Evolutionary conservation across 192 early-diverging fungal species (phyloP), one percentile per base, ranked within the genome.

Genomic region (Coemansia sp.): DNA sequence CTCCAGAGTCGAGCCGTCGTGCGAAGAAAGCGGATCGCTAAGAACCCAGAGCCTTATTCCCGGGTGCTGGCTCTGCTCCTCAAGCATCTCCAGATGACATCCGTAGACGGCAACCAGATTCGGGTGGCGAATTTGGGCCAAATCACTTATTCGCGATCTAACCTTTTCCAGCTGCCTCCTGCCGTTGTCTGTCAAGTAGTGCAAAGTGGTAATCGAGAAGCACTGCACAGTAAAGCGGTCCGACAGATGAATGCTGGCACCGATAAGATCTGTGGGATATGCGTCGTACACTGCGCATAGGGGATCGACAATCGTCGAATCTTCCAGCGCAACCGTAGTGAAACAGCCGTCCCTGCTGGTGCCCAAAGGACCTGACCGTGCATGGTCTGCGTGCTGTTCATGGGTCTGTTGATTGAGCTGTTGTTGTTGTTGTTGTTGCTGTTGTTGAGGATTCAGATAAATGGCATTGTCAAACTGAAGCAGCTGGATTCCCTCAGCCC

Each of bases 91-190:
- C 31, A 89, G 63, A 29, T 80, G 81, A 5, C 84, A 82, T 31
- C 86, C 88, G 51, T 88, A 84, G 29, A 89, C 83, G 1, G 82
- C 70, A 14, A 86, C 77, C 36, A 88, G 75, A 51, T 89, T 83
- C 12, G 80, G 82, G 61, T 90, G 88, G 25, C 85, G 76, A 17
- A 90, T 73, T 57, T 73, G 73, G 29, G 68, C 64, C 48, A 73
- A 34, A n/a, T 73, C 71, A 8, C 51, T 40, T 1, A 81, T 56
- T 7, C 79, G 77, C 11, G 82, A 59, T 40, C 82, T 80, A 7
- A 91, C 57, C 30, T 78, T 73, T n/a, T 87, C 85, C 25, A 90
- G 68, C 67, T 88, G 86, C 40, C 75, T 65, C 3, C 67, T 64
- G 12, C 80, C 71, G 36, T 73, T 71, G 42, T 76, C 73, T 4